A percentile compares a stretch with the other conserved stretches of the same genome.
Evolutionary conservation across 2,329 filamentous ascomycete species (phyloP).

Genomic region (Fusarium marasasianum): DNA sequence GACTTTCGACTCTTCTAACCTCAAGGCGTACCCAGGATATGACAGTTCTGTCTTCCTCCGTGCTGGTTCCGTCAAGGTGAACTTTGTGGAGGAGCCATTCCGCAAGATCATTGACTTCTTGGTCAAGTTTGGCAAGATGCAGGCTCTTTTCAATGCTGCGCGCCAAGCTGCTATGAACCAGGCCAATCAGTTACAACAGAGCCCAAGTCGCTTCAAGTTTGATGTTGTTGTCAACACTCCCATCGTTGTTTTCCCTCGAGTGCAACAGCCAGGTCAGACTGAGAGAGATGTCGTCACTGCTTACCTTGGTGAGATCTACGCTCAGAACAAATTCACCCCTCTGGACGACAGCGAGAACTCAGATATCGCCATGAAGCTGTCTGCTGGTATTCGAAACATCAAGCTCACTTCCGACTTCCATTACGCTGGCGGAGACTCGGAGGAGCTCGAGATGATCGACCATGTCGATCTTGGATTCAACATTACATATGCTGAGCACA

Average conservation of each 20-base stretch:
- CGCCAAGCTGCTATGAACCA: conserved; percentile 93
- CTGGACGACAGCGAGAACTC: conserved; percentile 80
- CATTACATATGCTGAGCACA: conserved; percentile 91
- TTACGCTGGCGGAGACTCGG: conserved; percentile 74
- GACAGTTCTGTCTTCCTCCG: conserved; percentile 91
- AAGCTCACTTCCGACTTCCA: conserved; percentile 89
- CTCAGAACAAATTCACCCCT: conserved; percentile 89
- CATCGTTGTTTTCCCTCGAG: conserved; percentile 91
- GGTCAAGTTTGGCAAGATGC: conserved; percentile 99
- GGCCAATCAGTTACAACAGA: conserved; percentile 92
- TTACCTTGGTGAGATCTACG: conserved; percentile 96
- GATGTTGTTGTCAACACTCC: conserved; percentile 94
- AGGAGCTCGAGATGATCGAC: conserved; percentile 96
- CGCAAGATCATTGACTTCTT: conserved; percentile 97
- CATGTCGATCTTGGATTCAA: conserved; percentile 95
- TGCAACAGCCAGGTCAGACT: conserved; percentile 74
- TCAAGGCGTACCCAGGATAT: conserved; percentile 86
- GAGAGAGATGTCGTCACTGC: conserved; percentile 87
- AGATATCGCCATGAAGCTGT: conserved; percentile 86
- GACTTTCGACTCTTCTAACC: conserved; percentile 81
- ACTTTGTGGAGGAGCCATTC: conserved; percentile 97
- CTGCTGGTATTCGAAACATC: conserved; percentile 91
- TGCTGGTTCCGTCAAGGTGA: conserved; percentile 94
- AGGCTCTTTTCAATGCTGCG: conserved; percentile 97
- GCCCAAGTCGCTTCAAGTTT: conserved; percentile 89